A percentile compares a stretch with the other conserved stretches of the same genome.
Evolutionary conservation across 2,329 filamentous ascomycete species (phyloP).

Genomic region (Geosmithia flava): DNA sequence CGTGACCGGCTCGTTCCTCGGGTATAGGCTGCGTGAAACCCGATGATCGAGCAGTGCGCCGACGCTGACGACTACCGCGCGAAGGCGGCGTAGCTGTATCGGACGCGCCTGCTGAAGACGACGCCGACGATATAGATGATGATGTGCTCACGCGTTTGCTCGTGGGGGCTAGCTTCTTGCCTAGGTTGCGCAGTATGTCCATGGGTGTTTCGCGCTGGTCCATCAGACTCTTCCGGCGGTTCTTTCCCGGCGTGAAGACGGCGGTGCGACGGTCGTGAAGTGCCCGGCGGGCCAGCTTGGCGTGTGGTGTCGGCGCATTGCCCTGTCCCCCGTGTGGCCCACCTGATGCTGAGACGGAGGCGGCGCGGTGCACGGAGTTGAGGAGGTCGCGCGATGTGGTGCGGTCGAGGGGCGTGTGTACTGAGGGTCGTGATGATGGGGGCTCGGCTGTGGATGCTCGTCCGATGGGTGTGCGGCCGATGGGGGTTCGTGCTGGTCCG

Average conservation of each 20-base stretch:
- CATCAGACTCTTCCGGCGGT: slow-evolving; percentile 43
- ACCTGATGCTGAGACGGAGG: slow-evolving; percentile 33
- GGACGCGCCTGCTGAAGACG: slow-evolving; percentile 5
- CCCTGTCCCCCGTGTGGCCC: slow-evolving; percentile 11
- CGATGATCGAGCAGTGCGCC: background rate
- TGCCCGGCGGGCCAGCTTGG: slow-evolving; percentile 44
- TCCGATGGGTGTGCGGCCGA: slow-evolving; percentile 12
- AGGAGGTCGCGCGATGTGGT: slow-evolving; percentile 20
- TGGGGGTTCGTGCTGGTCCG: background rate
- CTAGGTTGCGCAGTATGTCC: slow-evolving; percentile 39
- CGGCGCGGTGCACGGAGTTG: slow-evolving; percentile 25
- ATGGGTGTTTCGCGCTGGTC: slow-evolving; percentile 43
- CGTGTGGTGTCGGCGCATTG: slow-evolving; percentile 45
- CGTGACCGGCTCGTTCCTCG: slow-evolving; percentile 15
- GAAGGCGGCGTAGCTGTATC: slow-evolving; percentile 6
- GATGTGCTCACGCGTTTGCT: slow-evolving; percentile 32
- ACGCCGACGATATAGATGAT: slow-evolving; percentile 24
- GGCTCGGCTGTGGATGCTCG: slow-evolving; percentile 20
- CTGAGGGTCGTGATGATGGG: slow-evolving; percentile 22
- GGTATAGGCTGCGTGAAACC: slow-evolving; percentile 4
- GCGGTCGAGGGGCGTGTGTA: slow-evolving; percentile 30
- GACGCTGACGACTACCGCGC: background rate
- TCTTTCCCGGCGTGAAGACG: slow-evolving; percentile 46
- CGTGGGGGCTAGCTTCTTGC: slow-evolving; percentile 37
- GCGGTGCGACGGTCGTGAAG: slow-evolving; percentile 46